Base-by-base conservation (phyloP, 2,329 filamentous ascomycete species). In the Emmonsiellopsis sp. region DNA sequence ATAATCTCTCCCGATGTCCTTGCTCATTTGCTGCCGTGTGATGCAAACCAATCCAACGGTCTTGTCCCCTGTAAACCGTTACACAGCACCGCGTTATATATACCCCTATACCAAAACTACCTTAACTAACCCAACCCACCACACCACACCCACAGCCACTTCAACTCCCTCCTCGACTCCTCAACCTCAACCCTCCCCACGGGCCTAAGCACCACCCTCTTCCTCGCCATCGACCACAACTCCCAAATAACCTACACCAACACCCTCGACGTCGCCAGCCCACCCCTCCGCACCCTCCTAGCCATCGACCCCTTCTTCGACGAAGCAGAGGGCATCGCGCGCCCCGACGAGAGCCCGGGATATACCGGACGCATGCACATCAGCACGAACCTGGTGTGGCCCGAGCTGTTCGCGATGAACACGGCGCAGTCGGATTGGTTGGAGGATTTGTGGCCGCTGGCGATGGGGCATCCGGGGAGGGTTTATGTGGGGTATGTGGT, bases 341-440 rank as follows among this genome's bases (percentile, higher is more conserved):
- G 58, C 40, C 42, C 58, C 0, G 58, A 65, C 0, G 58, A 61
- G 42, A 53, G 52, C n/a, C 60, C 59, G 1, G 60, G 53, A 16
- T 67, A 61, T 20, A 44, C 40, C 5, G 64, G 64, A 7, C 55
- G 60, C 16, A 60, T 68, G 58, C 63, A 63, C 7, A 60, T 68
- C 20, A 56, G 63, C 10, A 63, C 63, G 15, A 65, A 58, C 26
- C 54, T 68, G 4, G 47, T 68, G 9, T 67, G 65, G 63, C 58
- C 61, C 11, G 65, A 68, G 41, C 44, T 68, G 1, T 65, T 58
- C 38, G 60, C 63, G 1, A 43, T 59, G 45, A 40, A 61, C 0
- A 20, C 48, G 7, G 49, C 60, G 10, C 56, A 63, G 41, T 50
- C 55, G 2, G 52, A 53, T 8, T 9, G 31, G 5, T 42, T 65